Conservation (phyloP, 2,329 filamentous ascomycete species). For the Fusarium albosuccineum region DNA sequence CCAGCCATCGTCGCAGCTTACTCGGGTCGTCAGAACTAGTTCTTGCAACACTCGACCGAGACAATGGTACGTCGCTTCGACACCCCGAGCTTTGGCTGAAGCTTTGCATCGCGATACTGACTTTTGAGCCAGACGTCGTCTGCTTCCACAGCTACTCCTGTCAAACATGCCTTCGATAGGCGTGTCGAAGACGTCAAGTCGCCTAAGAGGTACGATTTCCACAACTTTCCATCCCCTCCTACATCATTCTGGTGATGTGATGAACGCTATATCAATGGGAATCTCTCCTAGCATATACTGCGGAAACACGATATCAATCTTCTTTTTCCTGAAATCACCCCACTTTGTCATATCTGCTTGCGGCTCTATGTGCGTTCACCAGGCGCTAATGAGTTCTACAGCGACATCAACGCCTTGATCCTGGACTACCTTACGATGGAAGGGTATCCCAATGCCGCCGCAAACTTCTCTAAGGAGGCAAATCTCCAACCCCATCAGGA, state of each 20-base stretch:
- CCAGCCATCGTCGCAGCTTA: conserved; percentile 29
- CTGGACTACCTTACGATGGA: conserved; percentile 98
- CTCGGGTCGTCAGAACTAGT: conserved; percentile 16
- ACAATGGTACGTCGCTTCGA: conserved; percentile 44
- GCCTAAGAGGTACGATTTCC: conserved; percentile 83
- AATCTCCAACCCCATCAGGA: conserved; percentile 83
- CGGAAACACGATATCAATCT: conserved; percentile 81
- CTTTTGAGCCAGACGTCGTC: conserved; percentile 71
- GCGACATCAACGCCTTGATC: conserved; percentile 94
- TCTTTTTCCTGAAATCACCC: conserved; percentile 73
- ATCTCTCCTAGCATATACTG: conserved; percentile 99
- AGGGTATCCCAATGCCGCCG: conserved; percentile 91
- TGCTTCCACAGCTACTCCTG: conserved; percentile 77
- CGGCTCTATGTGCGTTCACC: conserved; percentile 5
- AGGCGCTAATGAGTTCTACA: conserved; percentile 57
- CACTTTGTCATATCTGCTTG: conserved; percentile 9
- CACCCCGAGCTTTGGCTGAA: conserved; percentile 23
- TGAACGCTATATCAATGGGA: conserved; percentile 98
- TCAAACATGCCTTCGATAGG: conserved; percentile 80
- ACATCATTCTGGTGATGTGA: conserved; percentile 62
- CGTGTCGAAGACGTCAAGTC: conserved; percentile 87
- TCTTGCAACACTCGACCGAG: conserved; percentile 13
- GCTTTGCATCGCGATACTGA: conserved; percentile 33
- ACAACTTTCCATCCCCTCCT: background rate
- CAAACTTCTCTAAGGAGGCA: conserved; percentile 93